A percentile compares a stretch with the other conserved stretches of the same genome.
Conservation (phyloP, 306 rosid species). For the Cucumis cinereus region DNA sequence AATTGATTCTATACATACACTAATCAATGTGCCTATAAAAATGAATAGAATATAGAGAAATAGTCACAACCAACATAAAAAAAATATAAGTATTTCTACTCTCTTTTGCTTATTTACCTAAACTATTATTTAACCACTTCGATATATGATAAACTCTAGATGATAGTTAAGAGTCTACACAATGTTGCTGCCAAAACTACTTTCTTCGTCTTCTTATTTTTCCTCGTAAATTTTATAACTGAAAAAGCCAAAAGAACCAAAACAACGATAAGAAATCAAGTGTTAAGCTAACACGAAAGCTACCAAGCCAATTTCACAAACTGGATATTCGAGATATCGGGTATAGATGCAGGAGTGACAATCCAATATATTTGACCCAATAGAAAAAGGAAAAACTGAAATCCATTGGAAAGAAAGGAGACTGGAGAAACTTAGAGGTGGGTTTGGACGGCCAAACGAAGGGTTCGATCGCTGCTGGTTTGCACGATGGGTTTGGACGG, state of each 20-base stretch:
- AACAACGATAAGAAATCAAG: neutral
- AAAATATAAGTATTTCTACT: neutral
- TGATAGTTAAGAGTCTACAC: neutral
- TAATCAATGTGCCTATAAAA: constrained; percentile 75
- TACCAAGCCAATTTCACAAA: neutral
- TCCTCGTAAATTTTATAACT: neutral
- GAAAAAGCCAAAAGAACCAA: neutral
- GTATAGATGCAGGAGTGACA: neutral
- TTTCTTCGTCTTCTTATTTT: neutral
- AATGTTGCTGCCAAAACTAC: neutral
- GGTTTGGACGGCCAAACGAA: no score
- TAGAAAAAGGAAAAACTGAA: neutral
- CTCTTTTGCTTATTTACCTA: neutral
- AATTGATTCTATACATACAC: constrained; percentile 83
- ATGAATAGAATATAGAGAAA: neutral
- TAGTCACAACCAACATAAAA: neutral
- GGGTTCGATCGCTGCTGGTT: no score
- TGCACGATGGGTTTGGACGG: no score
- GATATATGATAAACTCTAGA: neutral
- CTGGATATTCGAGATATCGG: neutral
- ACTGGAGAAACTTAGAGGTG: constrained; percentile 47
- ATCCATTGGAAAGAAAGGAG: neutral
- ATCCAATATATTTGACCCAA: neutral
- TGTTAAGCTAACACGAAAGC: neutral
- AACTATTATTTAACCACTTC: neutral